phyloP scores from a whole-genome alignment of 176 grass and related monocot genomes.

The Triticum urartu region DNA sequence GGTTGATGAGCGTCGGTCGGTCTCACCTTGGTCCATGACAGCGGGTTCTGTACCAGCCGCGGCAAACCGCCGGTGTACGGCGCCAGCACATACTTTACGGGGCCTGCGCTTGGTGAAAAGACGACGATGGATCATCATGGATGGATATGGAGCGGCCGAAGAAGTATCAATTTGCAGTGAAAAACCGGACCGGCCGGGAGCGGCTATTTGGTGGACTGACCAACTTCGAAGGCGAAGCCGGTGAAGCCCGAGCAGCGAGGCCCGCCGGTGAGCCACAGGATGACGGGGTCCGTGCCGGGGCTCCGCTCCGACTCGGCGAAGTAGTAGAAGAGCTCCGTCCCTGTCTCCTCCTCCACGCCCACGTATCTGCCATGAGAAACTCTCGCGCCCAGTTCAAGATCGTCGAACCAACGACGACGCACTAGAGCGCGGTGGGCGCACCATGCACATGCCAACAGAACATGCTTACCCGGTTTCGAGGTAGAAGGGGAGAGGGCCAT shows the following conservation, averaged over 20 bases:
- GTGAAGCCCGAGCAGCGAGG: neutral
- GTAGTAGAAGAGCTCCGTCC: constrained; percentile 70
- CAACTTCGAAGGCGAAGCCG: neutral
- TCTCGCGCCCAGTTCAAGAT: neutral
- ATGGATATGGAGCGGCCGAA: neutral
- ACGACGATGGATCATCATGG: neutral
- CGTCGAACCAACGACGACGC: too few species aligned
- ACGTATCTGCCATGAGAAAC: constrained; percentile 41
- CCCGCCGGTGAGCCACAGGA: constrained; percentile 53
- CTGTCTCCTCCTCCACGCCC: constrained; percentile 42
- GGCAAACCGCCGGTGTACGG: constrained; percentile 31
- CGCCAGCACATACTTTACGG: constrained; percentile 21
- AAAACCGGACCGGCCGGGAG: neutral
- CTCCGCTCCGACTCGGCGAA: constrained; percentile 55
- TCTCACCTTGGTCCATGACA: constrained; percentile 52
- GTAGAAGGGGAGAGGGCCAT: constrained; percentile 20
- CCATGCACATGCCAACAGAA: neutral
- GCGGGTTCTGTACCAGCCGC: constrained; percentile 22
- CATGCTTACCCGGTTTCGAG: constrained; percentile 11
- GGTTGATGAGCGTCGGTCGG: neutral
- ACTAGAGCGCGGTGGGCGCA: neutral
- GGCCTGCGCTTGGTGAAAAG: constrained; percentile 23
- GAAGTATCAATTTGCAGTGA: neutral
- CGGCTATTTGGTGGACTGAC: neutral
- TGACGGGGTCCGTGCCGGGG: constrained; percentile 29